phyloP scores from a whole-genome alignment of 192 early-diverging fungal genomes.

The Lobulomyces angularis region DNA sequence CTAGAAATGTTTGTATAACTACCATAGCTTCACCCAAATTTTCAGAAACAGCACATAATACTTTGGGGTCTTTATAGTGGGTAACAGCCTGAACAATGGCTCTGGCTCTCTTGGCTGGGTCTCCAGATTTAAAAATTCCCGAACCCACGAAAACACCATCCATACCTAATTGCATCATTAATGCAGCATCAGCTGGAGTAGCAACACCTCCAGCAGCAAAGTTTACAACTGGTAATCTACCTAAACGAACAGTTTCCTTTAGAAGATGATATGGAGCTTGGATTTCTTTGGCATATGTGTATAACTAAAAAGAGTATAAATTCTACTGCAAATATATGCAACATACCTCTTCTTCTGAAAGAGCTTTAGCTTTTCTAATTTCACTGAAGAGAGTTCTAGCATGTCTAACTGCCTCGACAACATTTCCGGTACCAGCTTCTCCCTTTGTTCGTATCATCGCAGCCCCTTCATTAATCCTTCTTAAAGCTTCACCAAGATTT shows the following conservation, averaged over 20 bases:
- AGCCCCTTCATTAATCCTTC: slow-evolving; percentile 92
- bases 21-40: slow-evolving; percentile 93
- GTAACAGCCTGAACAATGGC: slow-evolving; percentile 95
- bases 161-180: slow-evolving; percentile 99
- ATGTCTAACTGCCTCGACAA: slow-evolving; percentile 95
- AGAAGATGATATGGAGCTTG: slow-evolving; percentile 84
- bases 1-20: background rate
- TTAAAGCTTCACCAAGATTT: slow-evolving; percentile 94
- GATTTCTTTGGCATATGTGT: slow-evolving; percentile 92
- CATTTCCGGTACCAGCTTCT: slow-evolving; percentile 95
- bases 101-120: slow-evolving; percentile 86
- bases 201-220: slow-evolving; percentile 95
- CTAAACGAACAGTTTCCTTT: slow-evolving; percentile 73
- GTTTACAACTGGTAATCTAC: slow-evolving; percentile 91
- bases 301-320: slow-evolving; percentile 32
- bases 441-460: slow-evolving; percentile 98
- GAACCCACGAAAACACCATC: slow-evolving; percentile 97
- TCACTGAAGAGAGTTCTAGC: slow-evolving; percentile 76
- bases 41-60: slow-evolving; percentile 79
- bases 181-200: slow-evolving; percentile 93
- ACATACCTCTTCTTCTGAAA: slow-evolving; percentile 65
- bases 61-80: slow-evolving; percentile 79
- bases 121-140: slow-evolving; percentile 86
- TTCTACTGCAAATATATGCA: background rate
- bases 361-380: slow-evolving; percentile 71